A percentile compares a stretch with the other conserved stretches of the same genome.
Conservation (phyloP, 352 stramenopile genomes). For the Globisporangium cystogenes region DNA sequence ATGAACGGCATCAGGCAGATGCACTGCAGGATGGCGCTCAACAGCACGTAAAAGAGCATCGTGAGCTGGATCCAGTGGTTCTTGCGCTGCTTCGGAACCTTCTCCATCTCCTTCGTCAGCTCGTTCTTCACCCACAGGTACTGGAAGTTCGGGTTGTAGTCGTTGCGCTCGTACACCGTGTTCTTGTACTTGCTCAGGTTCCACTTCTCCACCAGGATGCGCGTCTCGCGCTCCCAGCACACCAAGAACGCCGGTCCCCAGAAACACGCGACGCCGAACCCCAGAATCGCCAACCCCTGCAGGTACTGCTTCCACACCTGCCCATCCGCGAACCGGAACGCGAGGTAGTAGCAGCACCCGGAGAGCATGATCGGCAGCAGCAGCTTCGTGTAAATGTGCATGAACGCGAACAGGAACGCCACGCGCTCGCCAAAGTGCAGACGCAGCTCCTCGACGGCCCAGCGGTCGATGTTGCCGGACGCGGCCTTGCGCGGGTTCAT, state of each 20-base stretch:
- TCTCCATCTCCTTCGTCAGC: constrained; percentile 87
- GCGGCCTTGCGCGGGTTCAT: constrained; percentile 60
- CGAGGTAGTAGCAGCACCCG: constrained; percentile 73
- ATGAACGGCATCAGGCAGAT: constrained; percentile 84
- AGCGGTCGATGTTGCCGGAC: constrained; percentile 75
- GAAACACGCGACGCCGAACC: constrained; percentile 69
- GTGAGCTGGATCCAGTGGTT: constrained; percentile 84
- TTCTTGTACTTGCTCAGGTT: constrained; percentile 87
- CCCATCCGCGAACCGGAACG: constrained; percentile 53
- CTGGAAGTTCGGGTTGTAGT: constrained; percentile 81
- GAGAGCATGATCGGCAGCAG: constrained; percentile 60
- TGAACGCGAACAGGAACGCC: constrained; percentile 87
- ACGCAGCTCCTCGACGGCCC: constrained; percentile 81
- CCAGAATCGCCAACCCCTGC: constrained; percentile 58
- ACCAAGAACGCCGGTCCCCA: constrained; percentile 82
- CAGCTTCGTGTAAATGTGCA: constrained; percentile 89
- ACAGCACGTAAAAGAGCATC: constrained; percentile 81
- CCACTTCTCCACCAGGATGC: constrained; percentile 85
- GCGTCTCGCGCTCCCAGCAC: constrained; percentile 84
- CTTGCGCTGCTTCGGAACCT: constrained; percentile 75
- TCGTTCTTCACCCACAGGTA: constrained; percentile 86
- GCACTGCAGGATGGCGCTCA: constrained; percentile 73
- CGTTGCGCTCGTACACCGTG: constrained; percentile 85
- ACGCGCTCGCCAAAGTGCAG: constrained; percentile 86
- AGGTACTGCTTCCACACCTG: constrained; percentile 71